These are phyloP conservation scores for Phytophthora tubulina DNA, from an alignment of 352 stramenopile genomes.

Conservation along the genomic window DNA sequence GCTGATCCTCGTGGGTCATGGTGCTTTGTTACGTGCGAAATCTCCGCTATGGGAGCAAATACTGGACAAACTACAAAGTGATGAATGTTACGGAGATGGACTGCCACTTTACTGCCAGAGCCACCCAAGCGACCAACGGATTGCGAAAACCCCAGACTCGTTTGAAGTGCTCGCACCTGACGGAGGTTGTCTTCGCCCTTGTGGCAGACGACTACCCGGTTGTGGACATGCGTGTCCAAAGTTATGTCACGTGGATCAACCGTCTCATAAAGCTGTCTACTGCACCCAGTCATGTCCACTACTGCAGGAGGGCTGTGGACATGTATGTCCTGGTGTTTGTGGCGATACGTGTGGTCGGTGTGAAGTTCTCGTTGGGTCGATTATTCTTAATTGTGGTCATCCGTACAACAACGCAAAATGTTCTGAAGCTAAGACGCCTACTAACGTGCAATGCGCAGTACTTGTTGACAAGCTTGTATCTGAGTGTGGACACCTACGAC, in stretches of 20 bases:
- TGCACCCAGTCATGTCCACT: slow-evolving; percentile 71
- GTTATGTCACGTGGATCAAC: slow-evolving; percentile 70
- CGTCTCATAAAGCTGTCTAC: slow-evolving; percentile 51
- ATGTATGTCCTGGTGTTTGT: slow-evolving; percentile 69
- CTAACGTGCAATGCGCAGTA: slow-evolving; percentile 35
- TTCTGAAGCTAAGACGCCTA: slow-evolving; percentile 30
- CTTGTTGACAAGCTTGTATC: slow-evolving; percentile 43
- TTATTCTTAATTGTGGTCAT: slow-evolving; percentile 68
- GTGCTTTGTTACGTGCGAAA: slow-evolving; percentile 43
- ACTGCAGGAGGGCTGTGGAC: slow-evolving; percentile 52
- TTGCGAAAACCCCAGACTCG: slow-evolving; percentile 35
- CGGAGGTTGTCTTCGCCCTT: slow-evolving; percentile 71
- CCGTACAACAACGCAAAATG: slow-evolving; percentile 39
- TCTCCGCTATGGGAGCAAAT: slow-evolving; percentile 62
- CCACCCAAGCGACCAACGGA: slow-evolving; percentile 40
- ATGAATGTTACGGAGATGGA: slow-evolving; percentile 50
- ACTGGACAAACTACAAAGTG: slow-evolving; percentile 57
- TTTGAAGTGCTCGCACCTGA: slow-evolving; percentile 68
- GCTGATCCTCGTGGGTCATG: slow-evolving; percentile 69
- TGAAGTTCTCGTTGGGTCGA: slow-evolving; percentile 45
- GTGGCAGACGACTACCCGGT: slow-evolving; percentile 53
- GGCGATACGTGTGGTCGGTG: slow-evolving; percentile 74
- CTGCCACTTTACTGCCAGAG: slow-evolving; percentile 56
- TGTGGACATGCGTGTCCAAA: slow-evolving; percentile 63
- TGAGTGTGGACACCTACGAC: slow-evolving; percentile 44